phyloP scores from a whole-genome alignment of 129 eudicot species.

The Chrysanthemum lavandulifolium region DNA sequence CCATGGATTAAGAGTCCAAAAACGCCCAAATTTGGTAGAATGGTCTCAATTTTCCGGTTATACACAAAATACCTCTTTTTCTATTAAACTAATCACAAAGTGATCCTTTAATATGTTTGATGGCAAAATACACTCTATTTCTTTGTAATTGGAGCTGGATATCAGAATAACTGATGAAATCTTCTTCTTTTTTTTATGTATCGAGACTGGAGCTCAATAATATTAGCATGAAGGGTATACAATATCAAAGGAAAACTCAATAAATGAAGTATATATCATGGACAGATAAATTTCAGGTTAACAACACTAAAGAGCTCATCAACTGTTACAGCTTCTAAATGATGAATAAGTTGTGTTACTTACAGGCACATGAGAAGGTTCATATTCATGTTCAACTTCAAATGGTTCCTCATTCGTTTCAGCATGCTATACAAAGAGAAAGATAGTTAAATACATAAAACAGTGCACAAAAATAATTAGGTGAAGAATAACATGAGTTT shows the following conservation, averaged over 20 bases:
- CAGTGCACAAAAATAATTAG: slow-evolving; percentile 1
- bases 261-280: slow-evolving; percentile 8
- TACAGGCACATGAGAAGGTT: slow-evolving; percentile 35
- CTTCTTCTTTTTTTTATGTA: not conserved
- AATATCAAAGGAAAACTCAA: slow-evolving; percentile 3
- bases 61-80: not conserved
- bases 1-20: too few species aligned
- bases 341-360: slow-evolving; percentile 40
- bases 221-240: not conserved
- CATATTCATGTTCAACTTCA: slow-evolving; percentile 34
- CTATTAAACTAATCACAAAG: not conserved
- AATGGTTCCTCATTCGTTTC: slow-evolving; percentile 41
- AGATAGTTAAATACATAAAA: slow-evolving; percentile 16
- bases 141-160: not conserved
- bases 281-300: slow-evolving; percentile 1
- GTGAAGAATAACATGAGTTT: slow-evolving; percentile 16
- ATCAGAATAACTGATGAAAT: not conserved
- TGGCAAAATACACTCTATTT: not conserved
- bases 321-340: not conserved
- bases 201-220: not conserved
- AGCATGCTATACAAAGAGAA: slow-evolving; percentile 34
- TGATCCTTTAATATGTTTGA: not conserved
- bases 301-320: slow-evolving; percentile 17
- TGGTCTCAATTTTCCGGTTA: too few species aligned
- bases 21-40: too few species aligned